These are phyloP conservation scores for Codiaeum variegatum DNA, from an alignment of 441 rosid species.

Conservation along the genomic window DNA sequence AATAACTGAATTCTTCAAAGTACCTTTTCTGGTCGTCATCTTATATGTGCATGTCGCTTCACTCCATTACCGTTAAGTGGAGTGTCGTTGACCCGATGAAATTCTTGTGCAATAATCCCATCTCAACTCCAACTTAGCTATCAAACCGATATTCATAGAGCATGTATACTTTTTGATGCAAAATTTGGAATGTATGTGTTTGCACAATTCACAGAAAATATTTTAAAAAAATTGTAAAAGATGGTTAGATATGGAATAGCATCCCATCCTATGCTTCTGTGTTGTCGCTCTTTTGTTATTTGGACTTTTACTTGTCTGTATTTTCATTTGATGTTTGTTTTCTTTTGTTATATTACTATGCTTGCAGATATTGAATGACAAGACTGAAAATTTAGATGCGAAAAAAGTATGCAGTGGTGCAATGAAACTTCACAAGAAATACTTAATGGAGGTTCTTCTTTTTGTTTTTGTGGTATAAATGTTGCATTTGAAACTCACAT, in stretches of 20 bases:
- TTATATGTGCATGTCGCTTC: neutral
- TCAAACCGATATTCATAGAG: neutral
- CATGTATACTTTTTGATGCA: neutral
- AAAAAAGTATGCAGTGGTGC: constrained; percentile 85
- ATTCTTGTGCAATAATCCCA: neutral
- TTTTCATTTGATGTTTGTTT: neutral
- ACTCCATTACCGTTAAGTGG: neutral
- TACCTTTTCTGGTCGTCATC: neutral
- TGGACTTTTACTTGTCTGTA: neutral
- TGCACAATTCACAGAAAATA: neutral
- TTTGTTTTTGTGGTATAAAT: neutral
- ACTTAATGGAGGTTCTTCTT: constrained; percentile 63
- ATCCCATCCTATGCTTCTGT: neutral
- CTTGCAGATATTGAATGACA: constrained; percentile 76
- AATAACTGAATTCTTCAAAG: neutral
- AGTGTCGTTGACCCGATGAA: neutral
- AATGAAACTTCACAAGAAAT: constrained; percentile 94
- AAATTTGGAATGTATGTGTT: neutral
- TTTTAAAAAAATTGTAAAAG: neutral
- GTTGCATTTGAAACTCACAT: neutral
- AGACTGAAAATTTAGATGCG: constrained; percentile 87
- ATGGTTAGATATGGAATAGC: neutral
- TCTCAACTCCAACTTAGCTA: neutral
- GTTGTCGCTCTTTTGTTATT: neutral
- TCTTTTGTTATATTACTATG: neutral